Evolutionary conservation across 1,139 yeast species (phyloP), one percentile per base, ranked within the genome.

Genomic region (Diutina neorugosa): DNA sequence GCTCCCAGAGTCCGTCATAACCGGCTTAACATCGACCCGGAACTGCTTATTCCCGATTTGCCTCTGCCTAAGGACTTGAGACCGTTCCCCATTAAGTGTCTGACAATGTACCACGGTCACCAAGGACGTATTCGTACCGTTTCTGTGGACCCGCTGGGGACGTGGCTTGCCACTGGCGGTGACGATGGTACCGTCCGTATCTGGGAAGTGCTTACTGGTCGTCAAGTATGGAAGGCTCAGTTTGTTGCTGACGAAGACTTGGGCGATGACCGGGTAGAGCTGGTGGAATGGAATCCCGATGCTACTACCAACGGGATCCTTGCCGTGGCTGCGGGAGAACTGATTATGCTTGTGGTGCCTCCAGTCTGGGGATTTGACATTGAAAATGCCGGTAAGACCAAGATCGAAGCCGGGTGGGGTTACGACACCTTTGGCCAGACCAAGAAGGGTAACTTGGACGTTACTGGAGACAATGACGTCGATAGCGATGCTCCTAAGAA

Each of bases 1-100:
- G 98, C 98, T 4, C 99, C 99, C 57, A 82, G 99, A 69, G 93
- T 89, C 52, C 89, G 96, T 65, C 89, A 84, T 62, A 86, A 89
- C 67, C 89, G 90, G 70, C 77, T 90, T 62, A 86, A 91, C 65
- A 89, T 94, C 63, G 98, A 94, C 63, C 98, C 98, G 5, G 98
- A 93, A 59, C 86, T 96, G 52, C 79, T 93, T 64, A 84, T 93
- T 60, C 99, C 99, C 12, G 96, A 93, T 62, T 77, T 93, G 61
- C 99, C 98, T 52, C 88, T 96, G 42, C 98, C 98, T 56, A 85
- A 89, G 70, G 98, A 93, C 68, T 77, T 93, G 62, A 81, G 96
- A 67, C 99, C 99, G n/a, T 93, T 94, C 82, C 99, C 99, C 50
- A 88, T 90, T 64, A 82, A 84, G 65, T 84, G 94, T 61, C 86